These are phyloP conservation scores for Massospora cicadina DNA, from an alignment of 371 early-diverging fungal species.

Conservation along the genomic window DNA sequence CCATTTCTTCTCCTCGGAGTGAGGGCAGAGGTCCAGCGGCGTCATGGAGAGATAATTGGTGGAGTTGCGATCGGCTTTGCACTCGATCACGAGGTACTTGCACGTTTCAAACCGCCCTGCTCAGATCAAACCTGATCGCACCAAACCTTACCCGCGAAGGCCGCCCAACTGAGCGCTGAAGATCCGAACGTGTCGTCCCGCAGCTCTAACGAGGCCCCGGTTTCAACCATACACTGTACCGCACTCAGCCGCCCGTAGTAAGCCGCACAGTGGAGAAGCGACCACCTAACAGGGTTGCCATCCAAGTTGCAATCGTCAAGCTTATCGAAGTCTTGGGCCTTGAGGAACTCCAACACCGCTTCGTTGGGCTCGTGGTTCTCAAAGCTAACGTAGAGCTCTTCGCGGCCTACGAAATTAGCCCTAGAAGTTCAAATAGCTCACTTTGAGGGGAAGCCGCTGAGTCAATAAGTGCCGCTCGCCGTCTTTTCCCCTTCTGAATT, in stretches of 20 bases:
- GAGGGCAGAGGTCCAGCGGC: neutral
- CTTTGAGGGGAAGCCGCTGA: neutral
- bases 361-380: neutral
- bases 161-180: conserved; percentile 83
- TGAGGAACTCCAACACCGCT: neutral
- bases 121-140: neutral
- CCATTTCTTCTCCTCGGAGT: neutral
- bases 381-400: neutral
- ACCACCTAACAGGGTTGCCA: conserved; percentile 59
- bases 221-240: conserved; percentile 37
- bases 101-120: neutral
- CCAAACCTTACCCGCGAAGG: conserved; percentile 40
- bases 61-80: neutral
- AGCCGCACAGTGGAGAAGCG: conserved; percentile 70
- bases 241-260: conserved; percentile 58
- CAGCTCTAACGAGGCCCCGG: conserved; percentile 62
- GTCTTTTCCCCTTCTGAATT: neutral
- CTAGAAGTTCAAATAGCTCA: neutral
- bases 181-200: conserved; percentile 72
- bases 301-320: neutral
- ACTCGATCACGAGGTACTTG: neutral
- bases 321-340: neutral
- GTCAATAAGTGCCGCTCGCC: neutral
- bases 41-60: neutral
- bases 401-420: neutral